Evolutionary conservation across 1,284 basidiomycete species (phyloP).

Genomic region (Ceratobasidium papillatum): DNA sequence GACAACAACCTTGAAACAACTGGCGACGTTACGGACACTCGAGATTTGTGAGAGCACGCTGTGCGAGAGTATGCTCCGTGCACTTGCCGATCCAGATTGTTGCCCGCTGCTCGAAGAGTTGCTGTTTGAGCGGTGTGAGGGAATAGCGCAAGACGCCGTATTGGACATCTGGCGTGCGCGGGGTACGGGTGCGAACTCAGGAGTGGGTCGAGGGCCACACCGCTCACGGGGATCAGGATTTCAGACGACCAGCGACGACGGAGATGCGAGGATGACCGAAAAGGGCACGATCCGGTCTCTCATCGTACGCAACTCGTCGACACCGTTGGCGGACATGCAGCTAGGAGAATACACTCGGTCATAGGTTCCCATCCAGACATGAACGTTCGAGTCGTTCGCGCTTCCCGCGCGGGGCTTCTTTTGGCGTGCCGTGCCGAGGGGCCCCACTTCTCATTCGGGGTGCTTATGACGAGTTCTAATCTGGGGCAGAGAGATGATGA

Average conservation of each 20-base stretch:
- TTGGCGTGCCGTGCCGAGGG: background rate
- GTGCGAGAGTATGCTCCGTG: slow-evolving; percentile 17
- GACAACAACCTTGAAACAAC: background rate
- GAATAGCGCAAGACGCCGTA: slow-evolving; percentile 8
- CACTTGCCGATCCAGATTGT: slow-evolving; percentile 24
- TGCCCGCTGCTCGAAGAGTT: slow-evolving; percentile 29
- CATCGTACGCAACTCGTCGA: slow-evolving; percentile 27
- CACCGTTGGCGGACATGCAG: slow-evolving; percentile 33
- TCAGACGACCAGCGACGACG: slow-evolving; percentile 4
- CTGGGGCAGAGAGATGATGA: background rate
- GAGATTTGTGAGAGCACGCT: slow-evolving; percentile 27
- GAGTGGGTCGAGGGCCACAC: slow-evolving; percentile 4
- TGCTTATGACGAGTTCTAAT: slow-evolving; percentile 3
- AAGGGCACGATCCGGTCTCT: slow-evolving; percentile 8
- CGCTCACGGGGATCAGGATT: background rate
- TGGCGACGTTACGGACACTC: slow-evolving; percentile 7
- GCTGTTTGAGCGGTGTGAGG: slow-evolving; percentile 29
- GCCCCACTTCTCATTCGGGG: slow-evolving; percentile 16
- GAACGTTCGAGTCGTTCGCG: background rate
- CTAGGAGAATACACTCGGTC: slow-evolving; percentile 10
- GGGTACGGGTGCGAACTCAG: background rate
- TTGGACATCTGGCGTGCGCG: slow-evolving; percentile 23
- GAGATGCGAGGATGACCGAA: background rate
- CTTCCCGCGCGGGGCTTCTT: slow-evolving; percentile 3
- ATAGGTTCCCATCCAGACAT: background rate